Conservation (phyloP, 768 basidiomycete genomes). For the Boletus pseudo-olivaceus region DNA sequence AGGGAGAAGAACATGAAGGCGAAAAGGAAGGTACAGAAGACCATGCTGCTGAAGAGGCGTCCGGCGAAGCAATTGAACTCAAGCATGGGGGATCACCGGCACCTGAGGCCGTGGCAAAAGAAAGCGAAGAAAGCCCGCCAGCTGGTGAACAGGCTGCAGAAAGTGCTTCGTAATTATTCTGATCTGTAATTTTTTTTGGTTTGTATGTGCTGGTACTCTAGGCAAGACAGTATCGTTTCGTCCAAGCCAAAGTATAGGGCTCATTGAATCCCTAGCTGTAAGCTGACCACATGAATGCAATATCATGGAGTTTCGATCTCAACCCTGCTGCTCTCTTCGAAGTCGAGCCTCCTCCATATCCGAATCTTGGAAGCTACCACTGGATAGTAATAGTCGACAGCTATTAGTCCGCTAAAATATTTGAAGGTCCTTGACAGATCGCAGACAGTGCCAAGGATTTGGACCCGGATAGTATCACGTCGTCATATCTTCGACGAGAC, state of each 20-base stretch:
- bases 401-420: neutral
- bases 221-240: neutral
- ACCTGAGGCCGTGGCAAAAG: conserved; percentile 21
- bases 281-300: neutral
- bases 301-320: no score
- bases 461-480: neutral
- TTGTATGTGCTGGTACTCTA: conserved; percentile 2
- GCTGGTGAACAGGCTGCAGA: conserved; percentile 17
- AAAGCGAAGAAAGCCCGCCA: conserved; percentile 18
- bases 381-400: neutral
- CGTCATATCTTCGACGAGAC: no score
- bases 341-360: neutral
- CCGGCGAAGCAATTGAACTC: conserved; percentile 23
- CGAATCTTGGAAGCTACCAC: neutral
- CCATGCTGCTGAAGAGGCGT: conserved; percentile 27
- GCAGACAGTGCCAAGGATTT: neutral
- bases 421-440: neutral
- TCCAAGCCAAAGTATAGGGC: neutral
- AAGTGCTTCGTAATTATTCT: conserved; percentile 11
- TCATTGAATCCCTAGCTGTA: neutral
- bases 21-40: conserved; percentile 27
- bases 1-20: conserved; percentile 33
- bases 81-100: conserved; percentile 25
- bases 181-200: conserved; percentile 6
- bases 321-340: no score